These are phyloP conservation scores for Hypoxylon sp. DNA, from an alignment of 2,329 filamentous ascomycete genomes.

Conservation along the genomic window DNA sequence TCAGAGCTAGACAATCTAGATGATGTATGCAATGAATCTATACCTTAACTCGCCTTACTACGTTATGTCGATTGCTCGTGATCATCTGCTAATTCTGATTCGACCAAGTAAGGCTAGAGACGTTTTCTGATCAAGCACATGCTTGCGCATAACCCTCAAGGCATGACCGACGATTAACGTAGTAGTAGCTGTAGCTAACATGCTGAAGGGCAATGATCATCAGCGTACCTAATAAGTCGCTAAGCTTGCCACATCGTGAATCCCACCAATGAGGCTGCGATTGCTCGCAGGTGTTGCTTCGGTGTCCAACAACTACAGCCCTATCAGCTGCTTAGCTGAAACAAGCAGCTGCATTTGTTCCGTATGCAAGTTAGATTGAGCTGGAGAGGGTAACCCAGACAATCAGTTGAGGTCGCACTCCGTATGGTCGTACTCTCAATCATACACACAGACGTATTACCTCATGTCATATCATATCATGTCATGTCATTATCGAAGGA, in stretches of 20 bases:
- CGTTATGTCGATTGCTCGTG: conserved; percentile 21
- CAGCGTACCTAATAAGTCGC: conserved; percentile 12
- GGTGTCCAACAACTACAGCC: conserved; percentile 37
- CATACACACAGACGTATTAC: conserved; percentile 28
- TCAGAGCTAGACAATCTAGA: neutral
- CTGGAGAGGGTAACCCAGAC: conserved; percentile 28
- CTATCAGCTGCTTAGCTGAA: conserved; percentile 46
- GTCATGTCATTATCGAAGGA: conserved; percentile 30
- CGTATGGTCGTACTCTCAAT: conserved; percentile 18
- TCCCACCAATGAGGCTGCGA: conserved; percentile 29
- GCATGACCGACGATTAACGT: conserved; percentile 35
- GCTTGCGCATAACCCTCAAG: conserved; percentile 34
- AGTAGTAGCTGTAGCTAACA: conserved; percentile 20
- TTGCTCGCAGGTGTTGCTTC: conserved; percentile 27
- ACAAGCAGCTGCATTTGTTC: conserved; percentile 40
- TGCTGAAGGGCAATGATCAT: conserved; percentile 28
- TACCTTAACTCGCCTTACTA: neutral
- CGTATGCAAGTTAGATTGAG: conserved; percentile 46
- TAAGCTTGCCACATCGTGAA: conserved; percentile 32
- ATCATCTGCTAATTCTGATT: conserved; percentile 21
- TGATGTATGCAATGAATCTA: conserved; percentile 24
- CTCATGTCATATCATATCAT: conserved; percentile 23
- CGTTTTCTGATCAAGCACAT: conserved; percentile 22
- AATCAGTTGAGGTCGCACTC: conserved; percentile 22
- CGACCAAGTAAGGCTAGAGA: conserved; percentile 20